Conservation (phyloP, 192 early-diverging fungal species). For the Coemansia sp. region DNA sequence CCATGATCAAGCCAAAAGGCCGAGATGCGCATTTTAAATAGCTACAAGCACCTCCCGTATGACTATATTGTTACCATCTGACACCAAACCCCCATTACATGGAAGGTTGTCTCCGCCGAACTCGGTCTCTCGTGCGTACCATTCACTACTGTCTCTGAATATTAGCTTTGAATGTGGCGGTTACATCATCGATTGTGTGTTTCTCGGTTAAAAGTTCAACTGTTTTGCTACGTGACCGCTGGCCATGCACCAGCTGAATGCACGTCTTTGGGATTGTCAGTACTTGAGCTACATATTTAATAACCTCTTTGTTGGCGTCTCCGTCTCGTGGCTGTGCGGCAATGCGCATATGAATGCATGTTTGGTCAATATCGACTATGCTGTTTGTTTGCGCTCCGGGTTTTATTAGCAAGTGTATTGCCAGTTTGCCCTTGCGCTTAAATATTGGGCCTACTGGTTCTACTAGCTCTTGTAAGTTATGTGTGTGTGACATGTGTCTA, state of each 20-base stretch:
- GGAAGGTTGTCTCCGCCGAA: background rate
- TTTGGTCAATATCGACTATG: slow-evolving; percentile 10
- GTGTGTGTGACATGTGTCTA: background rate
- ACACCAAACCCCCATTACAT: background rate
- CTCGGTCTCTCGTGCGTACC: background rate
- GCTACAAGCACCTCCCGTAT: no score
- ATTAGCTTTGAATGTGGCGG: slow-evolving; percentile 6
- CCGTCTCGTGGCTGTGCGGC: slow-evolving; percentile 34
- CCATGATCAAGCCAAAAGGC: no score
- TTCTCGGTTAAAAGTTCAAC: slow-evolving; percentile 3
- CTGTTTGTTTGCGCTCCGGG: slow-evolving; percentile 13
- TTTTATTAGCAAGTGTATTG: slow-evolving; percentile 7
- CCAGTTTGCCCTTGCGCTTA: background rate
- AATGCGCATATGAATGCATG: slow-evolving; percentile 18
- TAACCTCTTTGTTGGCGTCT: slow-evolving; percentile 30
- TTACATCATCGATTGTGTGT: background rate
- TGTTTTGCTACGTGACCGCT: slow-evolving; percentile 15
- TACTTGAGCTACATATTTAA: slow-evolving; percentile 24
- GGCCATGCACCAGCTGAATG: slow-evolving; percentile 12
- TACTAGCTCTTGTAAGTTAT: background rate
- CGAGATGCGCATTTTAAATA: no score
- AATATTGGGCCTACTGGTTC: slow-evolving; percentile 5
- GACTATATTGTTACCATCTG: background rate
- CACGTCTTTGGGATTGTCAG: slow-evolving; percentile 14
- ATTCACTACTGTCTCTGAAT: slow-evolving; percentile 3